Conservation (phyloP, 2,329 filamentous ascomycete species). For the Waltergamsia citrina region DNA sequence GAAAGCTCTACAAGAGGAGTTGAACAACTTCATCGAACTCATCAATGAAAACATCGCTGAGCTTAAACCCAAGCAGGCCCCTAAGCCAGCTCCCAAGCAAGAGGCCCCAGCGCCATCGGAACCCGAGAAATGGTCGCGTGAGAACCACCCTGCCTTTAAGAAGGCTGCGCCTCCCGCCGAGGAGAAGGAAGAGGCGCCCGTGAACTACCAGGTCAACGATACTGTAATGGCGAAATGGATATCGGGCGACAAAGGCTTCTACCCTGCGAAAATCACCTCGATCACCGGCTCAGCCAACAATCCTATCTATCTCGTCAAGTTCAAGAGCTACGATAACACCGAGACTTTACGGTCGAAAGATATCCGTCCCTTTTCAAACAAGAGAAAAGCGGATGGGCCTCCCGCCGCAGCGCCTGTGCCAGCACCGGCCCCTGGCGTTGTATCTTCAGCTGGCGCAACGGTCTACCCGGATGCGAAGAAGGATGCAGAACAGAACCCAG, state of each 20-base stretch:
- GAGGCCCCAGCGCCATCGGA: conserved; percentile 27
- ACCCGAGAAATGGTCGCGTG: conserved; percentile 68
- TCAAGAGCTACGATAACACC: conserved; percentile 81
- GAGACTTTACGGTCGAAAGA: conserved; percentile 78
- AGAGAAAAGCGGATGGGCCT: conserved; percentile 78
- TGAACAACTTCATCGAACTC: conserved; percentile 71
- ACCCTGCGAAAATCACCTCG: conserved; percentile 84
- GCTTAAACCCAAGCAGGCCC: conserved; percentile 47
- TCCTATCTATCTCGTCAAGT: conserved; percentile 89
- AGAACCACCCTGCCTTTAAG: conserved; percentile 71
- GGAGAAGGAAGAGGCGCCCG: conserved; percentile 44
- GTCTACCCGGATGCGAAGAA: conserved; percentile 53
- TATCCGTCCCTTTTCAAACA: conserved; percentile 69
- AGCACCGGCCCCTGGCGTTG: conserved; percentile 28
- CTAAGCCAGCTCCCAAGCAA: conserved; percentile 32
- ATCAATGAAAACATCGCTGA: conserved; percentile 75
- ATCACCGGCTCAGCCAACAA: conserved; percentile 88
- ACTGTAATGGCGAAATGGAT: conserved; percentile 84
- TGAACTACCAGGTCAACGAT: conserved; percentile 77
- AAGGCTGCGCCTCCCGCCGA: conserved; percentile 32
- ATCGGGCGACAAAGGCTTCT: conserved; percentile 81
- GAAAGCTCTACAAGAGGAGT: conserved; percentile 66
- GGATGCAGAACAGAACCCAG: conserved; percentile 51
- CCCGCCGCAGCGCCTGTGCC: conserved; percentile 36
- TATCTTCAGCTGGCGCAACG: conserved; percentile 46